phyloP scores from a whole-genome alignment of 1,139 yeast genomes.

The Kodamaea plutei region DNA sequence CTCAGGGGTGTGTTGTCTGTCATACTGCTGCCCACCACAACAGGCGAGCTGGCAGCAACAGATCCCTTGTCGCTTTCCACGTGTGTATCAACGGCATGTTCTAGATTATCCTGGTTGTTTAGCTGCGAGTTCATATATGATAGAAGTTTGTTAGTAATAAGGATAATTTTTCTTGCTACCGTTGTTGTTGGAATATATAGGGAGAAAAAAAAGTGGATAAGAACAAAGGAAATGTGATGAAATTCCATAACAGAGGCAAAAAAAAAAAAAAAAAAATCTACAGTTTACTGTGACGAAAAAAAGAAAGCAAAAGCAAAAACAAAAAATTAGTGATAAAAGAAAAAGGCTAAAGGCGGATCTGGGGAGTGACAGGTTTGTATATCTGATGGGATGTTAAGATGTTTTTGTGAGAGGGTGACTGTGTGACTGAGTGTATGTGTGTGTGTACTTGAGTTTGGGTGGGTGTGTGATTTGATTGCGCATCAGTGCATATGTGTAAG shows the following conservation, averaged over 20 bases:
- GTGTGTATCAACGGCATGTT: slow-evolving; percentile 1
- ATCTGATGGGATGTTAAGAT: too few relatives aligned
- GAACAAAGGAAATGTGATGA: slow-evolving; percentile 8
- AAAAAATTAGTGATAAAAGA: too few relatives aligned
- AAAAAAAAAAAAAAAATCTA: slow-evolving; percentile 7
- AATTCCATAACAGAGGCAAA: slow-evolving; percentile 9
- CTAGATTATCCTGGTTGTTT: slow-evolving; percentile 20
- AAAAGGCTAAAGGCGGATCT: too few relatives aligned
- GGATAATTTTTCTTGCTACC: slow-evolving; percentile 4
- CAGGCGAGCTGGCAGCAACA: slow-evolving; percentile 1
- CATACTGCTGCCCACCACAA: slow-evolving; percentile 1
- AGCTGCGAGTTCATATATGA: slow-evolving; percentile 27
- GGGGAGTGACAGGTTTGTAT: too few relatives aligned
- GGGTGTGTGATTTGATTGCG: too few relatives aligned
- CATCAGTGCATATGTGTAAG: too few relatives aligned
- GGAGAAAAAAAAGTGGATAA: slow-evolving; percentile 2
- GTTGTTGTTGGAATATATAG: slow-evolving; percentile 7
- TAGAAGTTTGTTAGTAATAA: slow-evolving; percentile 8
- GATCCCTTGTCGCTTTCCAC: slow-evolving; percentile 1
- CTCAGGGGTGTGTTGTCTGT: slow-evolving; percentile 1
- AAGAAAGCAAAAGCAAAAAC: too few relatives aligned
- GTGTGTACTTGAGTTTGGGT: too few relatives aligned
- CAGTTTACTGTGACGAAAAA: too few relatives aligned
- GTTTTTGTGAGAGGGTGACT: too few relatives aligned
- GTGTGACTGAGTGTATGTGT: too few relatives aligned